Base-by-base conservation (phyloP, 345 rosid genomes). In the Eucalyptus coolabah region DNA sequence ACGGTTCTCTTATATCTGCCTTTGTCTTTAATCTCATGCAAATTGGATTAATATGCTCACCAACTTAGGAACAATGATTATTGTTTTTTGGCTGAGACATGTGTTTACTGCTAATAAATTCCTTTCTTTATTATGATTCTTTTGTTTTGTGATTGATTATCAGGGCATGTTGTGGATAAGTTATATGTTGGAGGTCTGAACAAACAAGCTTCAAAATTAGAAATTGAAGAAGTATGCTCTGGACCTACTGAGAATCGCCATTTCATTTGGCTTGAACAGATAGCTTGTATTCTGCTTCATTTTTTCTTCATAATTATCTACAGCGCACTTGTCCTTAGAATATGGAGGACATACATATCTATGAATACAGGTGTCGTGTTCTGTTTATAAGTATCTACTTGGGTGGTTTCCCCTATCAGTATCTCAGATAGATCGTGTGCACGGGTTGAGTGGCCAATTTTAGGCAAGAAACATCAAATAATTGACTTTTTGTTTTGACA, bases 111-210 rank as follows among this genome's bases (percentile, higher is more conserved):
- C 85, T 40, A 40, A 77, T 21, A 11, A 40, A 40, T 40, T 77
- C 50, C 60, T 18, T 77, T 17, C 18, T 44, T 69, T 30, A 21
- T 44, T 80, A 21, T 90, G 56, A 51, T 28, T 86, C 65, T 83
- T 54, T 32, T 50, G 80, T 47, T 23, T 90, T 30, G 88, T 45
- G 59, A 67, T 90, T 77, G 77, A 30, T 89, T 87, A 54, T 77
- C 90, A 90, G 95, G 92, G 87, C 94, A 91, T 91, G 26, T 65
- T 90, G 93, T 92, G 72, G 96, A 95, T 40, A 97, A 96, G 90
- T 91, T 97, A 89, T 97, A 96, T 90, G 96, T 95, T 92, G 95
- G 98, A 91, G 91, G 95, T 91, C 90, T 97, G 89, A 93, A 92
- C 95, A 96, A 90, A 92, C 96, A 91, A 83, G 94, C 99, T 87